phyloP scores from a whole-genome alignment of 2,329 filamentous ascomycete genomes.

The Westerdykella sp. region DNA sequence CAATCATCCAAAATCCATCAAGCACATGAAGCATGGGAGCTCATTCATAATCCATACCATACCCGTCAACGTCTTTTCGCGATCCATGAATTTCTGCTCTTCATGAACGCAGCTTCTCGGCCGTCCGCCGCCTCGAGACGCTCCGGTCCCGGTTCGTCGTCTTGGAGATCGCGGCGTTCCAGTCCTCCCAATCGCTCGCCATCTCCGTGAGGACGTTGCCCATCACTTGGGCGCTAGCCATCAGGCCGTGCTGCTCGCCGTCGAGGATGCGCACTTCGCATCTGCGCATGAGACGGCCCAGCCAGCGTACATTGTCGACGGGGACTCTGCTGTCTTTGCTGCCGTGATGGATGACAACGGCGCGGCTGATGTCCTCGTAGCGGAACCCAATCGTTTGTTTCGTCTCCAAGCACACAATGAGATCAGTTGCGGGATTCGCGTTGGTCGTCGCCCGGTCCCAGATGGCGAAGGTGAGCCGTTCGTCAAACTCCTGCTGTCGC shows the following conservation, averaged over 20 bases:
- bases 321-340: conserved; percentile 85
- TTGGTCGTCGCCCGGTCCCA: conserved; percentile 89
- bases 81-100: too few species aligned
- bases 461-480: conserved; percentile 81
- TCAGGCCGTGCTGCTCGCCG: conserved; percentile 88
- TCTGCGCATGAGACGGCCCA: conserved; percentile 85
- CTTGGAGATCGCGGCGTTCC: conserved; percentile 26
- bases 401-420: conserved; percentile 87
- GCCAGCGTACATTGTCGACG: conserved; percentile 90
- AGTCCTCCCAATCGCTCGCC: conserved; percentile 69
- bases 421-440: conserved; percentile 87
- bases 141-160: conserved; percentile 8
- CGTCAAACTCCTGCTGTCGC: conserved; percentile 71
- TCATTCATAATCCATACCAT: not conserved
- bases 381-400: conserved; percentile 89
- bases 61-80: too few species aligned
- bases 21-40: not conserved
- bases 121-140: conserved; percentile 7
- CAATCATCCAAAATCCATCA: not conserved
- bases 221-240: conserved; percentile 94
- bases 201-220: conserved; percentile 91
- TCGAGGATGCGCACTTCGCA: conserved; percentile 89
- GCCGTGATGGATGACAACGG: conserved; percentile 91
- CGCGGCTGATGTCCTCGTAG: conserved; percentile 89
- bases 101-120: conserved; percentile 5